phyloP scores from a whole-genome alignment of 2,329 filamentous ascomycete species.

The Exophiala xenobiotica region DNA sequence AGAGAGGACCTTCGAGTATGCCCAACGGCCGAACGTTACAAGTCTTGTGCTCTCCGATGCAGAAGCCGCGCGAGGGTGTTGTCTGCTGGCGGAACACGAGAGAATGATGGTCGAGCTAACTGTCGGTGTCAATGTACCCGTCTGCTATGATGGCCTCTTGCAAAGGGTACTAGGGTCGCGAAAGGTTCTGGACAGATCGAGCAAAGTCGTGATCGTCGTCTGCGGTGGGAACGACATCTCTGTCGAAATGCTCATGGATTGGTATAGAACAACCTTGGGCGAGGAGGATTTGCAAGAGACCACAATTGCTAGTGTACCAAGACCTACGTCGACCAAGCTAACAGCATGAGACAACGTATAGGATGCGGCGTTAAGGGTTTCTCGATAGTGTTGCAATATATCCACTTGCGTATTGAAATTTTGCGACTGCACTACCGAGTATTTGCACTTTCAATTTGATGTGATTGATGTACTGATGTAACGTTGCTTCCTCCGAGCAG shows the following conservation, averaged over 20 bases:
- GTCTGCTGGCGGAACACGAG: constrained; percentile 77
- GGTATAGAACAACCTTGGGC: constrained; percentile 34
- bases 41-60: constrained; percentile 68
- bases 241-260: constrained; percentile 60
- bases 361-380: too few relatives aligned
- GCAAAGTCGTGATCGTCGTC: constrained; percentile 77
- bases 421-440: too few relatives aligned
- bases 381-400: too few relatives aligned
- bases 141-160: constrained; percentile 2
- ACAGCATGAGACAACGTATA: too few relatives aligned
- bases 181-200: constrained; percentile 55
- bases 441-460: too few relatives aligned
- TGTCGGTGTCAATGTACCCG: constrained; percentile 71
- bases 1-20: constrained; percentile 65
- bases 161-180: background rate
- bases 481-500: too few relatives aligned
- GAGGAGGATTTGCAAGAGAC: background rate
- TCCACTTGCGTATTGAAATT: too few relatives aligned
- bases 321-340: background rate
- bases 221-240: constrained; percentile 74
- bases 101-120: constrained; percentile 77
- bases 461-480: too few relatives aligned
- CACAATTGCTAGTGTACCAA: background rate
- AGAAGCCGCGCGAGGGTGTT: constrained; percentile 75
- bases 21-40: constrained; percentile 49